phyloP scores from a whole-genome alignment of 2,329 filamentous ascomycete species.

The Aureobasidium sp. region DNA sequence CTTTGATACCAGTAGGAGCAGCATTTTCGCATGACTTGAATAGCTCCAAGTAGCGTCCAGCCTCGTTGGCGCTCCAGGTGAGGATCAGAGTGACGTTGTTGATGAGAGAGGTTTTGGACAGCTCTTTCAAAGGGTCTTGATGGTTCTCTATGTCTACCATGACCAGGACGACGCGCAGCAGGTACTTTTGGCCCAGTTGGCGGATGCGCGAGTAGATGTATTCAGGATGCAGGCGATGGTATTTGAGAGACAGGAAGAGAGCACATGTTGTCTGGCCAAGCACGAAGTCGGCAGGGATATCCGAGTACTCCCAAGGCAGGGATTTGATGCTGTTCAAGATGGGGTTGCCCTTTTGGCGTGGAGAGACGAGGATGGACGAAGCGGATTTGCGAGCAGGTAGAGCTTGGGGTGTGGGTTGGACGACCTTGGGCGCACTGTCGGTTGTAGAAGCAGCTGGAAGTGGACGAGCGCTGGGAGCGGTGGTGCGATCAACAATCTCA shows the following conservation, averaged over 20 bases:
- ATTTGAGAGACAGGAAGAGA: constrained; percentile 89
- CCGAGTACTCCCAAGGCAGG: constrained; percentile 90
- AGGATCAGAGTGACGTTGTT: constrained; percentile 89
- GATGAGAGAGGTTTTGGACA: constrained; percentile 85
- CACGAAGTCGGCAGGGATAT: constrained; percentile 91
- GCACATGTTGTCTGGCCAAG: constrained; percentile 82
- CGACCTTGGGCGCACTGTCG: constrained; percentile 44
- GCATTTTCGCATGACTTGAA: constrained; percentile 94
- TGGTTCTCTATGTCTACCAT: constrained; percentile 96
- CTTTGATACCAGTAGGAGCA: constrained; percentile 70
- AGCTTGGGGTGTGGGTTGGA: constrained; percentile 85
- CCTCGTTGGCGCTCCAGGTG: constrained; percentile 91
- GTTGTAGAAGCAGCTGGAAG: not conserved
- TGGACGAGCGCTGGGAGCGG: constrained; percentile 21
- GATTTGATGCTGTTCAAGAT: constrained; percentile 75
- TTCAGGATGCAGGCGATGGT: constrained; percentile 92
- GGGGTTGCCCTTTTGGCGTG: constrained; percentile 90
- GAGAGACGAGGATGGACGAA: constrained; percentile 80
- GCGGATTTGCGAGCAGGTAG: constrained; percentile 58
- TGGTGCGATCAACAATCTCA: constrained; percentile 33
- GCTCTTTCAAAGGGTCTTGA: constrained; percentile 78
- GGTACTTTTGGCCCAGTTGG: constrained; percentile 75
- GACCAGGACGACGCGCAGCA: constrained; percentile 73
- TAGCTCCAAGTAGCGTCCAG: constrained; percentile 84
- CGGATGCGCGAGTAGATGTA: constrained; percentile 95